Percentiles rank a stretch among this genome's conserved stretches.
These are phyloP conservation scores for Cutaneotrichosporon sp. DNA, from an alignment of 1,284 basidiomycete genomes.

Conservation along the genomic window DNA sequence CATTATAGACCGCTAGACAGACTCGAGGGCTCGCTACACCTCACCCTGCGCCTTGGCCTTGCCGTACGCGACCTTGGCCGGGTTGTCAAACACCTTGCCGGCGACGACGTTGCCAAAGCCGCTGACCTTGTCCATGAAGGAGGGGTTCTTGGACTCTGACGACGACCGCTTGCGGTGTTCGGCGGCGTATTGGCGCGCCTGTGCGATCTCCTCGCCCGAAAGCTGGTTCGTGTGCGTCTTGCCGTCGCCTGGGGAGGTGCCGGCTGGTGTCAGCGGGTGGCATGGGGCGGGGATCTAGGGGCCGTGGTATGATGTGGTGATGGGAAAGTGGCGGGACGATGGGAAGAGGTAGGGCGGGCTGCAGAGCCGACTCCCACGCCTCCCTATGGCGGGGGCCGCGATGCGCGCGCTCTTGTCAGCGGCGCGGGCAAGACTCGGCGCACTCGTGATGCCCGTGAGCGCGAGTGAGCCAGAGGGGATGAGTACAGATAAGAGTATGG, in stretches of 20 bases:
- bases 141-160: background rate
- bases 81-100: constrained; percentile 11
- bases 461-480: no score
- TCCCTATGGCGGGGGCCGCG: no score
- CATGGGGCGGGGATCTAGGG: no score
- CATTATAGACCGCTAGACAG: background rate
- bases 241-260: constrained; percentile 12
- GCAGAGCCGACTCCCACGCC: no score
- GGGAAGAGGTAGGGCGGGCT: no score
- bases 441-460: no score
- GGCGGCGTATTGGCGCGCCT: constrained; percentile 2
- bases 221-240: background rate
- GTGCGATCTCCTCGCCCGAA: background rate
- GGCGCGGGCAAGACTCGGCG: no score
- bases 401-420: no score
- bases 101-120: constrained; percentile 10
- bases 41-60: constrained; percentile 12
- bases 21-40: background rate
- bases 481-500: no score
- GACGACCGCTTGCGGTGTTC: background rate
- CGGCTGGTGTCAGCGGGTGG: constrained; percentile 5
- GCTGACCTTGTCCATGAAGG: constrained; percentile 11
- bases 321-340: no score
- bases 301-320: no score
- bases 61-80: constrained; percentile 15